These are phyloP conservation scores for Cryoendolithus antarcticus DNA, from an alignment of 2,329 filamentous ascomycete genomes.

Conservation along the genomic window DNA sequence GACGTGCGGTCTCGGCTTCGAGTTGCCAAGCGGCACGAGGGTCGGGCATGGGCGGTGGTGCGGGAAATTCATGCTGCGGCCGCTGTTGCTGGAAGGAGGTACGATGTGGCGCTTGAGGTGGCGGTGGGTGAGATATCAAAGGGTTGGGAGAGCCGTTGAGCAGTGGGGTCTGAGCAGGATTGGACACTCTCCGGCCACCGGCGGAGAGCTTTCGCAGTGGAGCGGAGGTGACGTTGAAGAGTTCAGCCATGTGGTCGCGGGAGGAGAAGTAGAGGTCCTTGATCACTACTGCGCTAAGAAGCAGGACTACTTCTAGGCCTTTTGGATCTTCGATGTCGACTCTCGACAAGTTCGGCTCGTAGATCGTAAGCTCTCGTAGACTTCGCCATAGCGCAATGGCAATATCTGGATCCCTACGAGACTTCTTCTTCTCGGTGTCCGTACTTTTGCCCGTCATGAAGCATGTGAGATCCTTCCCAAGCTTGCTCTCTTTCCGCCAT, in stretches of 20 bases:
- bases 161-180: conserved; percentile 8
- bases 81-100: conserved; percentile 11
- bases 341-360: conserved; percentile 81
- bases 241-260: conserved; percentile 49
- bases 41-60: conserved; percentile 31
- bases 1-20: conserved; percentile 36
- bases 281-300: conserved; percentile 48
- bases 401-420: conserved; percentile 66
- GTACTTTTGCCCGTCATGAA: conserved; percentile 70
- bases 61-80: conserved; percentile 5
- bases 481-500: conserved; percentile 78
- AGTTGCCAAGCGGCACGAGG: conserved; percentile 41
- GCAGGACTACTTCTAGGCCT: conserved; percentile 72
- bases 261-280: conserved; percentile 45
- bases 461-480: conserved; percentile 81
- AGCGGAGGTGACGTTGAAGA: conserved; percentile 60
- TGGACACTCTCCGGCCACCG: conserved; percentile 15
- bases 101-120: conserved; percentile 13
- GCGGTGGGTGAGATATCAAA: conserved; percentile 3
- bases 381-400: conserved; percentile 78
- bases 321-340: conserved; percentile 92
- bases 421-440: conserved; percentile 52
- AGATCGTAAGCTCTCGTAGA: conserved; percentile 69
- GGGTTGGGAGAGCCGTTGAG: no score
- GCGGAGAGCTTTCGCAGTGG: conserved; percentile 15